These are phyloP conservation scores for Coniochaeta pulveracea DNA, from an alignment of 2,329 filamentous ascomycete genomes.

Conservation along the genomic window DNA sequence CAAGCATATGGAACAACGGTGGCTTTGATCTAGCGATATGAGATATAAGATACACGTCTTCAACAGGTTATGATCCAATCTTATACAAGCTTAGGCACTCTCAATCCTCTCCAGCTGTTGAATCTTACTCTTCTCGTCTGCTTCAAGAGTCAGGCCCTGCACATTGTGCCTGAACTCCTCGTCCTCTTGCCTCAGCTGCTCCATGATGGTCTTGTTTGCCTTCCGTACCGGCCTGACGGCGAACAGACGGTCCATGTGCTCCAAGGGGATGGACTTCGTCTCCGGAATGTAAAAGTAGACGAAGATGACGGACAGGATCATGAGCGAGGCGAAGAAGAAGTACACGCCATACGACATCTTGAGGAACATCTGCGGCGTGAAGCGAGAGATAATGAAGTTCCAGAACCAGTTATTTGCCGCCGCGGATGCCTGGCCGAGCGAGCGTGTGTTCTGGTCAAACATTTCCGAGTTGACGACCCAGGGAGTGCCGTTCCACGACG, in stretches of 20 bases:
- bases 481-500: constrained; percentile 60
- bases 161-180: constrained; percentile 20
- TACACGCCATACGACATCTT: constrained; percentile 53
- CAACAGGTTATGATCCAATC: too few relatives aligned
- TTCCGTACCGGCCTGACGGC: constrained; percentile 30
- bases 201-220: constrained; percentile 32
- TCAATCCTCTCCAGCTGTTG: constrained; percentile 11
- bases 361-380: constrained; percentile 54
- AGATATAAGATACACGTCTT: too few relatives aligned
- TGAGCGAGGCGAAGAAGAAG: constrained; percentile 56
- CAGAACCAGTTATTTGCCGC: constrained; percentile 63
- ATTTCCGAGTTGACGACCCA: constrained; percentile 72
- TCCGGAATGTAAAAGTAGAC: constrained; percentile 54
- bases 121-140: constrained; percentile 9
- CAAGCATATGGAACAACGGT: too few relatives aligned
- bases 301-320: constrained; percentile 45
- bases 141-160: constrained; percentile 5
- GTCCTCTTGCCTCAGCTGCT: constrained; percentile 24
- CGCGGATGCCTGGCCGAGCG: constrained; percentile 61
- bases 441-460: constrained; percentile 59
- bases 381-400: constrained; percentile 59
- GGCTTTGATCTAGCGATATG: too few relatives aligned
- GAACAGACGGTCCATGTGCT: constrained; percentile 55
- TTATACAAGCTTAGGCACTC: constrained; percentile 7
- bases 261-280: constrained; percentile 54